Evolutionary conservation across 805 yeast genomes (phyloP), one percentile per base, ranked within the genome.

Genomic region (Ogataea pini): DNA sequence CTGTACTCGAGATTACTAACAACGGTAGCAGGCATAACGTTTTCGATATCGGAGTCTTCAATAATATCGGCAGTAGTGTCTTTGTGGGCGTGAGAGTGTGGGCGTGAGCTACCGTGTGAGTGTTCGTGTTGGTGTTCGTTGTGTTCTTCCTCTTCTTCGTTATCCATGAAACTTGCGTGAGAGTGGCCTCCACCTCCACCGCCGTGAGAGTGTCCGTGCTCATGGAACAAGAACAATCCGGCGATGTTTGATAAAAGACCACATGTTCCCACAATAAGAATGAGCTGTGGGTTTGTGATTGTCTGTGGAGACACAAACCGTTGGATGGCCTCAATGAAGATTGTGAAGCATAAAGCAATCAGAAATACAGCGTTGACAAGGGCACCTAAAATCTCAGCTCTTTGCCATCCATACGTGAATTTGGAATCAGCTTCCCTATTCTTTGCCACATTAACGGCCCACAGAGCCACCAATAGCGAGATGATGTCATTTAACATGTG

Each of bases 341-440:
- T 94, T 25, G 97, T 84, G 62, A 94, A 84, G 65, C 99, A 92
- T 53, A 92, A 76, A 1, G 98, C 98, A 55, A 94, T 74, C 55
- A 92, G 68, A 60, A 94, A 94, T 8, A 94, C 97, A 2, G 97
- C 97, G 63, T 92, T 92, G 56, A 92, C 80, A 50, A 92, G 76
- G 7, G 98, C 99, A 48, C 99, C 99, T 51, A 92, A 75, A 45
- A 92, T 91, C 68, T 92, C 99, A 4, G 98, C 98, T 57, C 99
- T 78, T 67, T 92, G 96, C 96, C 97, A 89, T 14, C 99, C 99
- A 61, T 94, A 92, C 2, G 98, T 94, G 71, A 88, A 92, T 49
- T 83, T 84, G 2, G 94, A 85, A 64, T 89, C 94, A 1, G 96
- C 94, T 24, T 83, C 81, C 60, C 82, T 79, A 33, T 80, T 81